Conservation (phyloP, 148 eudicot genomes). For the Talinum fruticosum region DNA sequence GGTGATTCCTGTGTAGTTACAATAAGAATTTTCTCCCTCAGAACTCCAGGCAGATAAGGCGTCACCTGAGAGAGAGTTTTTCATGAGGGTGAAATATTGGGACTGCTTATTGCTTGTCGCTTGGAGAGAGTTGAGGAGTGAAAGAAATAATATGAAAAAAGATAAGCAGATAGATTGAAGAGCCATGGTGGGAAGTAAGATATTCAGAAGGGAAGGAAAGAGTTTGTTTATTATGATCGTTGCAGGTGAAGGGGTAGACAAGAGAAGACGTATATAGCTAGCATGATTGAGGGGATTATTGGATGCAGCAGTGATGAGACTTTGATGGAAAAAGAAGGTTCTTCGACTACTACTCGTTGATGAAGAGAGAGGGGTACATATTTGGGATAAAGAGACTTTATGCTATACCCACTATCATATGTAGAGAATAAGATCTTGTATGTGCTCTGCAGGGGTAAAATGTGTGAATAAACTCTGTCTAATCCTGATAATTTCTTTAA, state of each 20-base stretch:
- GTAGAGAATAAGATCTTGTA: slow-evolving; percentile 41
- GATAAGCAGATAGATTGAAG: slow-evolving; percentile 25
- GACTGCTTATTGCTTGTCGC: slow-evolving; percentile 40
- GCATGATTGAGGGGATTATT: slow-evolving; percentile 45
- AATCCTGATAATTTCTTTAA: slow-evolving; percentile 14
- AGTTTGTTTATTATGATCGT: slow-evolving; percentile 9
- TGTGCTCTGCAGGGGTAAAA: slow-evolving; percentile 12
- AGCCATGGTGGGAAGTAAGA: slow-evolving; percentile 46
- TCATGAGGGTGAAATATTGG: slow-evolving; percentile 56
- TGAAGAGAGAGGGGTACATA: slow-evolving; percentile 28
- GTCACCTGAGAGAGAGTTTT: slow-evolving; percentile 49
- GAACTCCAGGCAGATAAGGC: slow-evolving; percentile 46
- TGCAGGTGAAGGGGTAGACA: slow-evolving; percentile 9
- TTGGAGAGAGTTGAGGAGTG: slow-evolving; percentile 21
- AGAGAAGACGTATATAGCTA: slow-evolving; percentile 36
- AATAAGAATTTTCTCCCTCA: slow-evolving; percentile 29
- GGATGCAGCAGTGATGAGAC: slow-evolving; percentile 31
- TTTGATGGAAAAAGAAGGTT: slow-evolving; percentile 40
- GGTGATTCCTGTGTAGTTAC: slow-evolving; percentile 55
- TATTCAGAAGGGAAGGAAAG: background rate
- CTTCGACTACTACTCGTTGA: slow-evolving; percentile 24
- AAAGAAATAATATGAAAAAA: slow-evolving; percentile 31
- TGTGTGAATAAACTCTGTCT: slow-evolving; percentile 19
- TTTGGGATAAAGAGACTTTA: slow-evolving; percentile 62
- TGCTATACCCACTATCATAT: slow-evolving; percentile 57